These are phyloP conservation scores for Theileria luwenshuni DNA, from an alignment of 169 alveolate species.

Conservation along the genomic window DNA sequence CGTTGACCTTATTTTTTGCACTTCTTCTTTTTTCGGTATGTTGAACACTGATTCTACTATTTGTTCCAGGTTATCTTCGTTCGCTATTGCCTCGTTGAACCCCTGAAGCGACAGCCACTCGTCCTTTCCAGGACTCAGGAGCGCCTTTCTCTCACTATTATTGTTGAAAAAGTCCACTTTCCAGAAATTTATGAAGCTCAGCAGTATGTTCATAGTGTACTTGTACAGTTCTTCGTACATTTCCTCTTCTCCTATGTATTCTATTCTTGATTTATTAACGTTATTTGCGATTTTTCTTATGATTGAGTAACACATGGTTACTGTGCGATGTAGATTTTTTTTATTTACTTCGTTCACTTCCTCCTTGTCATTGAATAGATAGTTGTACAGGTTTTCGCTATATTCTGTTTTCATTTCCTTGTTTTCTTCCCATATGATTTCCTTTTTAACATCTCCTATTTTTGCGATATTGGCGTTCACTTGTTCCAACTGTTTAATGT, in stretches of 20 bases:
- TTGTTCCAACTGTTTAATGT: background rate
- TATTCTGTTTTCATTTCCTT: background rate
- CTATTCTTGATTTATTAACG: too few relatives aligned
- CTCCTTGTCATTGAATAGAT: background rate
- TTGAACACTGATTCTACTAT: slow-evolving; percentile 55
- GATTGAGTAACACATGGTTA: slow-evolving; percentile 47
- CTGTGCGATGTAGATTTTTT: slow-evolving; percentile 36
- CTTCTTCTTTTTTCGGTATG: slow-evolving; percentile 38
- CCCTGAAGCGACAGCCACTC: slow-evolving; percentile 67
- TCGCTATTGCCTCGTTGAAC: slow-evolving; percentile 64
- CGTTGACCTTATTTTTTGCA: slow-evolving; percentile 20
- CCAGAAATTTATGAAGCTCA: slow-evolving; percentile 53
- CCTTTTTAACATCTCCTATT: background rate
- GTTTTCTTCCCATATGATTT: background rate
- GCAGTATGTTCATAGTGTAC: slow-evolving; percentile 29
- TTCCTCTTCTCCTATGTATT: background rate
- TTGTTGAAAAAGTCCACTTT: slow-evolving; percentile 30
- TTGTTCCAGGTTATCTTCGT: slow-evolving; percentile 44
- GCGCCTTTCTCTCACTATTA: slow-evolving; percentile 37
- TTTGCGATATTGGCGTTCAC: background rate
- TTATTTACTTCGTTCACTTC: background rate
- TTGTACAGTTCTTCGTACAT: slow-evolving; percentile 24
- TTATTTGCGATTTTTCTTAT: slow-evolving; percentile 17
- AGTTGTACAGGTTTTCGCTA: slow-evolving; percentile 12
- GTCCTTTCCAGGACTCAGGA: slow-evolving; percentile 70